A percentile compares a stretch with the other conserved stretches of the same genome.
Evolutionary conservation across 768 basidiomycete species (phyloP).

Genomic region (Pleurotus eryngii): DNA sequence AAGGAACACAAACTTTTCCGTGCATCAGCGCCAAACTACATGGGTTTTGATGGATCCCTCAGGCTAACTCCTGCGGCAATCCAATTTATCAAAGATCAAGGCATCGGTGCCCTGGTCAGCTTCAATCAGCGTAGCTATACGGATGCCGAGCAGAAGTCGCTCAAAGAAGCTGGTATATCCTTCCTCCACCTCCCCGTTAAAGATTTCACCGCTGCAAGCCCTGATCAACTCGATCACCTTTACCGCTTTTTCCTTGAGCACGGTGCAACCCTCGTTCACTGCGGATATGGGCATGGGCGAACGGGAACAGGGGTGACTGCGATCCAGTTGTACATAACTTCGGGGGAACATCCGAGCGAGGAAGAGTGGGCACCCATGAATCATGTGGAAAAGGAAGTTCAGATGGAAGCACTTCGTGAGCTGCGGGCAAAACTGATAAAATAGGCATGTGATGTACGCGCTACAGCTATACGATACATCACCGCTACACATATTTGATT

Average conservation of each 20-base stretch:
- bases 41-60: conserved; percentile 12
- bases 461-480: no score
- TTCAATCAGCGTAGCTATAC: conserved; percentile 15
- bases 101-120: conserved; percentile 17
- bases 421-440: background rate
- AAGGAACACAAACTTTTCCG: conserved; percentile 16
- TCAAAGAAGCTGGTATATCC: conserved; percentile 9
- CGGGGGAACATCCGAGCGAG: background rate
- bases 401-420: background rate
- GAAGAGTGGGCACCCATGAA: background rate
- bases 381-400: background rate
- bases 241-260: conserved; percentile 10
- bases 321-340: conserved; percentile 6
- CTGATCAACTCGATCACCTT: conserved; percentile 14
- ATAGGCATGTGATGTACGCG: background rate
- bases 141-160: conserved; percentile 5
- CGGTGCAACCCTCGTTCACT: conserved; percentile 17
- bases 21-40: conserved; percentile 19
- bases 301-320: conserved; percentile 12
- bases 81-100: conserved; percentile 12
- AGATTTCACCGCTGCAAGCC: conserved; percentile 18
- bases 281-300: conserved; percentile 13
- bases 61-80: conserved; percentile 12
- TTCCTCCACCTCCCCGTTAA: conserved; percentile 17
- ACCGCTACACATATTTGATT: conserved; percentile 24